phyloP scores from a whole-genome alignment of 257 asterid genomes.

The Solanum corneliomulleri region DNA sequence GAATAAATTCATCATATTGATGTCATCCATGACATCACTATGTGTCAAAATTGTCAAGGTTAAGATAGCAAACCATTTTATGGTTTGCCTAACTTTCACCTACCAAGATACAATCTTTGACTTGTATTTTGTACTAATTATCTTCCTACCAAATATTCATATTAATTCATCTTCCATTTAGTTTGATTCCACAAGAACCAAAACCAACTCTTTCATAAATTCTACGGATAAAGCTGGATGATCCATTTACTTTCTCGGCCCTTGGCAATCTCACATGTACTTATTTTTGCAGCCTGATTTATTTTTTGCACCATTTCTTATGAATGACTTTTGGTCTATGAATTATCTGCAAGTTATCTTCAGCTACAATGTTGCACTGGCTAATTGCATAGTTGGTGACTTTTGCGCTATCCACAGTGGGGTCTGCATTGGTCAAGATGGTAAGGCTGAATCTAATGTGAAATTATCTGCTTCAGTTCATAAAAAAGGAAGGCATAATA shows the following conservation, averaged over 20 bases:
- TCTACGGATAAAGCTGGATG: background rate
- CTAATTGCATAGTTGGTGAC: constrained; percentile 72
- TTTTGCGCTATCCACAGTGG: constrained; percentile 70
- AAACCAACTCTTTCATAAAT: too few species aligned
- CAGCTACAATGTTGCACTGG: constrained; percentile 71
- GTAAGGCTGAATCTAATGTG: constrained; percentile 21
- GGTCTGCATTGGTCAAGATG: constrained; percentile 93
- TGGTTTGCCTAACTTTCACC: too few species aligned
- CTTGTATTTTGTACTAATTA: too few species aligned
- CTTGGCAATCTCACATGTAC: background rate
- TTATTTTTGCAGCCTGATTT: background rate
- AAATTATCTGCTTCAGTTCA: background rate
- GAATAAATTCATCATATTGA: too few species aligned
- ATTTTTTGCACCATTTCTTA: background rate
- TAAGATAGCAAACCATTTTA: too few species aligned
- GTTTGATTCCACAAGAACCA: too few species aligned
- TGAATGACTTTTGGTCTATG: background rate
- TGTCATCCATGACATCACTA: too few species aligned
- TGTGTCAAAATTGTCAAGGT: too few species aligned
- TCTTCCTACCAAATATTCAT: too few species aligned
- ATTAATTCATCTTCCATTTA: too few species aligned
- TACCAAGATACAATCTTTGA: too few species aligned
- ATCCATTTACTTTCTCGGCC: background rate
- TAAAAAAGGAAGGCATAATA: background rate
- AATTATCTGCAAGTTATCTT: background rate